A percentile compares a stretch with the other conserved stretches of the same genome.
phyloP scores from a whole-genome alignment of 2,329 filamentous ascomycete species.

The Penicillium palitans region DNA sequence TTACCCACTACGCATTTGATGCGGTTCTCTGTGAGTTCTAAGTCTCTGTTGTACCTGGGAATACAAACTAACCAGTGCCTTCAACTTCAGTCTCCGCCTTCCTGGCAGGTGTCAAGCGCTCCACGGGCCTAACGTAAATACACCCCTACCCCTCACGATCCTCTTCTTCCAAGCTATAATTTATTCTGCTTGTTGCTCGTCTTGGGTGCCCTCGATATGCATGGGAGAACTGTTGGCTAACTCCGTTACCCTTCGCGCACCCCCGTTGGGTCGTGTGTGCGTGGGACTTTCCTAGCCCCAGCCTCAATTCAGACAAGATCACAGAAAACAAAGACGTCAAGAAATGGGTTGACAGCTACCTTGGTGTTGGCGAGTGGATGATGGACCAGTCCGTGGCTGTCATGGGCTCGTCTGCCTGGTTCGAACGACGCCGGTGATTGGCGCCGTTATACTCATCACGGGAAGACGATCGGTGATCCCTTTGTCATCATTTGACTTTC shows the following conservation, averaged over 20 bases:
- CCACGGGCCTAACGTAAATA: constrained; percentile 95
- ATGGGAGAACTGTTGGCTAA: constrained; percentile 26
- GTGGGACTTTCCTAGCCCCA: constrained; percentile 52
- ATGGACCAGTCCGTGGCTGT: constrained; percentile 97
- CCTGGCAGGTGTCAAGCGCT: constrained; percentile 94
- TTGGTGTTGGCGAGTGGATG: constrained; percentile 93
- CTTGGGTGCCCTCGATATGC: background rate
- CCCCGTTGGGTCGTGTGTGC: constrained; percentile 32
- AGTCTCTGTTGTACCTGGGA: background rate
- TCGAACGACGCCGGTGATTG: constrained; percentile 78
- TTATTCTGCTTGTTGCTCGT: background rate
- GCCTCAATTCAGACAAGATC: constrained; percentile 84
- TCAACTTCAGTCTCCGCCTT: constrained; percentile 76
- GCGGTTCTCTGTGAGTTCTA: constrained; percentile 26
- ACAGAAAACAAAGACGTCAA: constrained; percentile 79
- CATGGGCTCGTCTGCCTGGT: constrained; percentile 83
- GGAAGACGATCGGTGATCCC: background rate
- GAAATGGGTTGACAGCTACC: constrained; percentile 89
- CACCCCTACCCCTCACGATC: constrained; percentile 24
- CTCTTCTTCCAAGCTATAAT: constrained; percentile 1
- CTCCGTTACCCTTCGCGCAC: constrained; percentile 28
- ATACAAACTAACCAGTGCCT: constrained; percentile 9
- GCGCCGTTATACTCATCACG: background rate
- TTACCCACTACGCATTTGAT: constrained; percentile 32
- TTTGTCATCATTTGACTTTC: constrained; percentile 10